Percentiles rank a stretch among this genome's conserved stretches.
Conservation (phyloP, 495 filamentous ascomycete genomes). For the Sporormia fimetaria region DNA sequence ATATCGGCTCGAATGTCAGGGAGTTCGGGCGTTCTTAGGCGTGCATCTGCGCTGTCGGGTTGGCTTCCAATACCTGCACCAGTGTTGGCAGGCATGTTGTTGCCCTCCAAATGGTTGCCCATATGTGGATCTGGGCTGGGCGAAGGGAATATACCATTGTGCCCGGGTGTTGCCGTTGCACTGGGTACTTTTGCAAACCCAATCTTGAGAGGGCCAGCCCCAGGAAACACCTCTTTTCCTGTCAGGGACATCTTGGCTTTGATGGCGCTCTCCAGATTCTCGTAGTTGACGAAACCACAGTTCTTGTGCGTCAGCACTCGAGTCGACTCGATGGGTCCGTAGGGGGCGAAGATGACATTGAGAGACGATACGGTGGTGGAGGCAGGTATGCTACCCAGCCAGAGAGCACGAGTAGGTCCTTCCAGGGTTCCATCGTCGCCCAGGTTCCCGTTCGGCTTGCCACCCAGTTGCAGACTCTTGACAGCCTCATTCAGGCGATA, state of each 20-base stretch:
- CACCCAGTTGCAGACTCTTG: constrained; percentile 63
- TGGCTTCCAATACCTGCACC: constrained; percentile 12
- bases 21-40: constrained; percentile 50
- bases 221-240: constrained; percentile 96
- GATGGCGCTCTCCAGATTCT: constrained; percentile 77
- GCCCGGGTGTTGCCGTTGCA: constrained; percentile 71
- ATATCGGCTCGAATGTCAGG: constrained; percentile 71
- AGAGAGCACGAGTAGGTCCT: constrained; percentile 81
- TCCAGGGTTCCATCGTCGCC: constrained; percentile 70
- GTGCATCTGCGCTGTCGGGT: constrained; percentile 29
- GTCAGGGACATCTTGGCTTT: constrained; percentile 77
- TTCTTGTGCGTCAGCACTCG: constrained; percentile 97
- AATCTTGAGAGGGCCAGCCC: constrained; percentile 86
- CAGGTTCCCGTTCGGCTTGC: constrained; percentile 31
- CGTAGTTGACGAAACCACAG: constrained; percentile 97
- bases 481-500: constrained; percentile 65
- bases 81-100: constrained; percentile 14
- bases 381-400: constrained; percentile 96
- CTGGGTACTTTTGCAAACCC: constrained; percentile 96
- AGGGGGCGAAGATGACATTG: constrained; percentile 81
- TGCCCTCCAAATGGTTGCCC: constrained; percentile 42
- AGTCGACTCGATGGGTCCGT: constrained; percentile 83
- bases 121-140: constrained; percentile 81
- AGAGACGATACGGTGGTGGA: constrained; percentile 91
- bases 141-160: constrained; percentile 73